A percentile compares a stretch with the other conserved stretches of the same genome.
These are phyloP conservation scores for Tardiomyces depauwii DNA, from an alignment of 1,139 yeast species.

Conservation along the genomic window DNA sequence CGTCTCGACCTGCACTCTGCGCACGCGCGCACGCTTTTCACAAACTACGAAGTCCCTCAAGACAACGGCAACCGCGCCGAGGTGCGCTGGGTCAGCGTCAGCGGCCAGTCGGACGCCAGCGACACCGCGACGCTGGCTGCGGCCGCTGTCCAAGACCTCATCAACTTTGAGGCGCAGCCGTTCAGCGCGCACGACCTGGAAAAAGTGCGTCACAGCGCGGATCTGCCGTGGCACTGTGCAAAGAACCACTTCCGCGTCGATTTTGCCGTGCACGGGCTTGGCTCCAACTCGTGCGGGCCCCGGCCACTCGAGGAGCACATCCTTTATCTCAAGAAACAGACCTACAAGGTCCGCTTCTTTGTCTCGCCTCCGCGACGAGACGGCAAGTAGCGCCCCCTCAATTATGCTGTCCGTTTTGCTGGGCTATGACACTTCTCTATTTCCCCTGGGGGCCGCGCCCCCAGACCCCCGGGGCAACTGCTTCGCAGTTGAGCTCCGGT, in stretches of 20 bases:
- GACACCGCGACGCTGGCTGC: background rate
- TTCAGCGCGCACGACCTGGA: slow-evolving; percentile 17
- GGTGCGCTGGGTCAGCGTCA: slow-evolving; percentile 20
- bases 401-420: no score
- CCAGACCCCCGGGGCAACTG: no score
- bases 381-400: background rate
- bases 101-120: background rate
- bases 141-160: background rate
- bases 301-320: slow-evolving; percentile 17
- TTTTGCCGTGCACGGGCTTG: slow-evolving; percentile 28
- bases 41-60: slow-evolving; percentile 27
- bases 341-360: background rate
- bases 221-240: slow-evolving; percentile 11
- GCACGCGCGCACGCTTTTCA: slow-evolving; percentile 14
- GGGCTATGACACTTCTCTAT: no score
- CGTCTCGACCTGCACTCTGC: slow-evolving; percentile 17
- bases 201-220: slow-evolving; percentile 25
- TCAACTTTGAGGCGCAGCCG: slow-evolving; percentile 16
- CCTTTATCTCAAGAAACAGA: slow-evolving; percentile 8
- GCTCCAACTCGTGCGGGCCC: slow-evolving; percentile 30
- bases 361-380: background rate
- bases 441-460: no score
- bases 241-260: slow-evolving; percentile 22
- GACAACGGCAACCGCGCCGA: slow-evolving; percentile 29
- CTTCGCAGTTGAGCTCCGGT: no score